Percentiles rank a stretch among this genome's conserved stretches.
Conservation (phyloP, 208 protist genomes). For the Histomonas meleagridis region DNA sequence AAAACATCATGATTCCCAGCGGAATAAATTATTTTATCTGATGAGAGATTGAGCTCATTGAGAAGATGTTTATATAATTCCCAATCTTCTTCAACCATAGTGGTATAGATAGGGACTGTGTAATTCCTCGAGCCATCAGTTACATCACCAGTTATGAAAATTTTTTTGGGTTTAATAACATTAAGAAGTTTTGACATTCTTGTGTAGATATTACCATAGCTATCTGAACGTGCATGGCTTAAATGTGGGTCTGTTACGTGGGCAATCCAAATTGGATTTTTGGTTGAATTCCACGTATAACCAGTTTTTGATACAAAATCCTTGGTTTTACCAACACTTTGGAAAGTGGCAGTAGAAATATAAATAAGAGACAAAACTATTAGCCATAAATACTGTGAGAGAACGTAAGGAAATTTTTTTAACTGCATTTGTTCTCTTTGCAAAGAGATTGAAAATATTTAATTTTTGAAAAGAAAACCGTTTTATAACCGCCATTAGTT, state of each 20-base stretch:
- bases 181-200: not conserved
- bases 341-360: not conserved
- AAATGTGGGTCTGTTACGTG: not conserved
- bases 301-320: not conserved
- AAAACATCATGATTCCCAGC: slow-evolving; percentile 16
- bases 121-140: not conserved
- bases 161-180: not conserved
- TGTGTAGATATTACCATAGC: not conserved
- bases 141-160: not conserved
- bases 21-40: not conserved
- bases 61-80: not conserved
- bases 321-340: not conserved
- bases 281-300: not conserved
- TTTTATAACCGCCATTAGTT: no score
- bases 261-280: not conserved
- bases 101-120: no score
- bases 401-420: not conserved
- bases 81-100: slow-evolving; percentile 18
- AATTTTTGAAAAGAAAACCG: no score
- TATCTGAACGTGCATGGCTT: not conserved
- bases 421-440: no score
- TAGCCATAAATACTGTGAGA: not conserved
- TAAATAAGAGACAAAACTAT: not conserved
- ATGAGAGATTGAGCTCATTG: not conserved
- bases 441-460: no score